Conservation (phyloP, 2,329 filamentous ascomycete genomes). For the Ophiosphaerella narmari region DNA sequence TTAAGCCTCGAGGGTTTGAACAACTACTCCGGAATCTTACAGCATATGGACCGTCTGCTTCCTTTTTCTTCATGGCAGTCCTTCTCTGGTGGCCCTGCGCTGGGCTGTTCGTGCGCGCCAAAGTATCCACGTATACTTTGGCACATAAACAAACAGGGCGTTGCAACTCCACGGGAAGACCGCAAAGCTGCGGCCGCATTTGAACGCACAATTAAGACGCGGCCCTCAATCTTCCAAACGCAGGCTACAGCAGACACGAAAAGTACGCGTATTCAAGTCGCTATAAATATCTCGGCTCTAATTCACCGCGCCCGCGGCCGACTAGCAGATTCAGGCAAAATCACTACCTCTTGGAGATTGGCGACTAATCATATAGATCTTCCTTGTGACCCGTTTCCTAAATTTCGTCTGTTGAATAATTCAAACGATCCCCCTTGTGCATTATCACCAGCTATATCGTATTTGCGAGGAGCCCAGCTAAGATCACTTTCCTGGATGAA, state of each 20-base stretch:
- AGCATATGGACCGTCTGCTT: constrained; percentile 20
- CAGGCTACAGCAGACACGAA: constrained; percentile 19
- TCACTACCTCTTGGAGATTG: constrained; percentile 52
- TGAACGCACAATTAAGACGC: constrained; percentile 57
- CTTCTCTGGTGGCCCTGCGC: background rate
- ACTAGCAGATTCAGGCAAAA: constrained; percentile 26
- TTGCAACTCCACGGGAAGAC: constrained; percentile 36
- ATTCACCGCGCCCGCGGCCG: constrained; percentile 50
- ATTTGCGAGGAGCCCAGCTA: constrained; percentile 58
- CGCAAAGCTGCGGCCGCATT: constrained; percentile 55
- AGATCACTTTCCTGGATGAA: constrained; percentile 65
- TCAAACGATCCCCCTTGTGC: constrained; percentile 20
- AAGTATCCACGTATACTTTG: constrained; percentile 28
- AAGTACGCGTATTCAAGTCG: constrained; percentile 46
- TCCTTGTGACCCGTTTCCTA: constrained; percentile 39
- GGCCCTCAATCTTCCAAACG: constrained; percentile 41
- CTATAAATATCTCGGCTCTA: constrained; percentile 49
- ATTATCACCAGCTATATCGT: constrained; percentile 40
- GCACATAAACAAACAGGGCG: constrained; percentile 23
- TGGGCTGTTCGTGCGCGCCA: constrained; percentile 32
- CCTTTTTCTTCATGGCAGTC: constrained; percentile 27
- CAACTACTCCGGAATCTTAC: constrained; percentile 28
- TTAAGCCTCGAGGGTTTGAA: constrained; percentile 7
- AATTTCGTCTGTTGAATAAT: constrained; percentile 53
- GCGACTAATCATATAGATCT: constrained; percentile 50